phyloP scores from a whole-genome alignment of 805 yeast species.

The Saccharomycopsis sp. region DNA sequence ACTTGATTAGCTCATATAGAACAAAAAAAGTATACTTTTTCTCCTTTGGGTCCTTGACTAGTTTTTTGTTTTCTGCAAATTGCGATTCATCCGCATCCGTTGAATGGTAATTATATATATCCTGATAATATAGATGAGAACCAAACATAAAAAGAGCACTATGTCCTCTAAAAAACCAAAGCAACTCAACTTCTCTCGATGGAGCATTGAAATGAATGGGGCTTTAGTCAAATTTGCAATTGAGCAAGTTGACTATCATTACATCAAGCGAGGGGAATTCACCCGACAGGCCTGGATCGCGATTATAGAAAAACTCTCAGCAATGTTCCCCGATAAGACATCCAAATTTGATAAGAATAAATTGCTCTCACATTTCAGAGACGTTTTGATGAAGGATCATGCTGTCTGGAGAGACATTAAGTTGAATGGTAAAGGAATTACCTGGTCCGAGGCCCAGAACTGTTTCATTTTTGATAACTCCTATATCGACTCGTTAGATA shows the following conservation, averaged over 20 bases:
- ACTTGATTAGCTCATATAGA: not conserved
- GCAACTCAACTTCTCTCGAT: constrained; percentile 9
- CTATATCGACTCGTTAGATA: constrained; percentile 6
- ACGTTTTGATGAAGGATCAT: constrained; percentile 15
- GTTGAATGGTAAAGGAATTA: constrained; percentile 9
- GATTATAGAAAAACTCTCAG: constrained; percentile 7
- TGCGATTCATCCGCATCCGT: too few species aligned
- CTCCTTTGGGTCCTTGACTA: not conserved
- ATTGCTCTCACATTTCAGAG: constrained; percentile 9
- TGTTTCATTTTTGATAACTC: constrained; percentile 6
- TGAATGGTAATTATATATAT: too few species aligned
- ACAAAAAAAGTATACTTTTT: too few species aligned
- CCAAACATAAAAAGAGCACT: not conserved
- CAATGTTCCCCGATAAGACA: constrained; percentile 6
- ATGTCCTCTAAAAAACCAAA: not conserved
- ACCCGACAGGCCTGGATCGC: constrained; percentile 6
- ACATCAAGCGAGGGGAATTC: constrained; percentile 12
- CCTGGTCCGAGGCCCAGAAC: constrained; percentile 9
- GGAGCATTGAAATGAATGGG: constrained; percentile 16
- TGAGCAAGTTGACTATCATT: constrained; percentile 11
- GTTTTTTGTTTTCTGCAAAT: not conserved
- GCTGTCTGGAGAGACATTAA: constrained; percentile 17
- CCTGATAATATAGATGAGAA: not conserved
- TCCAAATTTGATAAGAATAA: constrained; percentile 13
- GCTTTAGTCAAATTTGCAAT: constrained; percentile 13